Conservation (phyloP, 2,329 filamentous ascomycete genomes). For the Ophiostoma sp. region DNA sequence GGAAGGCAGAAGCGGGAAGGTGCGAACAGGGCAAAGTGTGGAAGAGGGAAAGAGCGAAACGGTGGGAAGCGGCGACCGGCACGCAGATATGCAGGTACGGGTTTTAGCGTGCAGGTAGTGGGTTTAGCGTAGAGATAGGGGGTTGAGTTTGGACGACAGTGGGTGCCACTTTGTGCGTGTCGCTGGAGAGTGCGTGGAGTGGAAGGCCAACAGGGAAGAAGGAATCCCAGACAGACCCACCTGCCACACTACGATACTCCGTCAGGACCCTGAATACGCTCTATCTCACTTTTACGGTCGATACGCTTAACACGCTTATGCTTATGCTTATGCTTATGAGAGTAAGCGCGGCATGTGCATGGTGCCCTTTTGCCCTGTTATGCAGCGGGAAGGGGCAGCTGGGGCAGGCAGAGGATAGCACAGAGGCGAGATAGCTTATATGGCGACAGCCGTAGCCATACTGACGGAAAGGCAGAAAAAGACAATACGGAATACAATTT, state of each 20-base stretch:
- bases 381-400: no score
- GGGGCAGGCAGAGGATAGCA: no score
- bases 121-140: neutral
- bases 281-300: no score
- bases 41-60: constrained; percentile 12
- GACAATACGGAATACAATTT: neutral
- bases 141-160: neutral
- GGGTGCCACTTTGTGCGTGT: neutral
- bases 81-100: constrained; percentile 9
- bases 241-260: neutral
- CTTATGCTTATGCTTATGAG: no score
- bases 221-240: neutral
- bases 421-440: no score
- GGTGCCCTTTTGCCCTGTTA: no score
- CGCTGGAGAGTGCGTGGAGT: neutral
- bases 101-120: neutral
- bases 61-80: constrained; percentile 6
- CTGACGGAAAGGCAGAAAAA: neutral
- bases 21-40: neutral
- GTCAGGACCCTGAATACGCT: no score
- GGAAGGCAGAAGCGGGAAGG: neutral
- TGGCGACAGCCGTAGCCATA: no score
- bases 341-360: no score
- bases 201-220: neutral
- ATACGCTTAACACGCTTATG: no score